Evolutionary conservation across 768 basidiomycete species (phyloP).

Genomic region (Exidia glandulosa): DNA sequence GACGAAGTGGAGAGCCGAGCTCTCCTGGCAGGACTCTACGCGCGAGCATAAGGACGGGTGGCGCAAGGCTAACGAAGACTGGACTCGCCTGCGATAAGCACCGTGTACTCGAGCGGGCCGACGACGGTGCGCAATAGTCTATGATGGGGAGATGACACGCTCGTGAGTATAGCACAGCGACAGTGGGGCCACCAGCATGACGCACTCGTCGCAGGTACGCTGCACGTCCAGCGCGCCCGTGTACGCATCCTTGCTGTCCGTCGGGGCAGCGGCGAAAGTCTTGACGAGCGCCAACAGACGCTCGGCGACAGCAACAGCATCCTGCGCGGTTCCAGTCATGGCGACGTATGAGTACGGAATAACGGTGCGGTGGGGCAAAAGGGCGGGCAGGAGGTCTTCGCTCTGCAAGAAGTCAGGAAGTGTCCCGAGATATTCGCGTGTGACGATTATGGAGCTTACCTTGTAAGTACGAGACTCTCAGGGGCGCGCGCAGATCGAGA

Average conservation of each 20-base stretch:
- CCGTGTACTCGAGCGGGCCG: background rate
- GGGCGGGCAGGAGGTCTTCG: too few relatives aligned
- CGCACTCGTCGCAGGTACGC: background rate
- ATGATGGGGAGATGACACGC: background rate
- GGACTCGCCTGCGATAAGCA: background rate
- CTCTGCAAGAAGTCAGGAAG: too few relatives aligned
- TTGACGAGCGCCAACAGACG: background rate
- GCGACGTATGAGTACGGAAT: too few relatives aligned
- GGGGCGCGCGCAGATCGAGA: too few relatives aligned
- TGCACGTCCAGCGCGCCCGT: background rate
- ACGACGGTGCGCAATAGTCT: background rate
- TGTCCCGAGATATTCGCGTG: too few relatives aligned
- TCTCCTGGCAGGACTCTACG: slow-evolving; percentile 3
- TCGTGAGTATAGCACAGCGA: background rate
- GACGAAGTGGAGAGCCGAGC: slow-evolving; percentile 1
- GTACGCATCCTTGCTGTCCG: background rate
- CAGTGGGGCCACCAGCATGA: background rate
- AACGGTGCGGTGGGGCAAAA: too few relatives aligned
- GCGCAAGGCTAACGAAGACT: background rate
- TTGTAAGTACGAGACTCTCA: too few relatives aligned
- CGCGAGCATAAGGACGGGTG: background rate
- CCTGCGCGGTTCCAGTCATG: background rate
- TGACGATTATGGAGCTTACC: too few relatives aligned
- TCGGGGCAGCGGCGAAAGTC: background rate
- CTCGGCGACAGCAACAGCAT: background rate